Evolutionary conservation across 108 stramenopile species (phyloP).

Genomic region (Bacterosira constricta): DNA sequence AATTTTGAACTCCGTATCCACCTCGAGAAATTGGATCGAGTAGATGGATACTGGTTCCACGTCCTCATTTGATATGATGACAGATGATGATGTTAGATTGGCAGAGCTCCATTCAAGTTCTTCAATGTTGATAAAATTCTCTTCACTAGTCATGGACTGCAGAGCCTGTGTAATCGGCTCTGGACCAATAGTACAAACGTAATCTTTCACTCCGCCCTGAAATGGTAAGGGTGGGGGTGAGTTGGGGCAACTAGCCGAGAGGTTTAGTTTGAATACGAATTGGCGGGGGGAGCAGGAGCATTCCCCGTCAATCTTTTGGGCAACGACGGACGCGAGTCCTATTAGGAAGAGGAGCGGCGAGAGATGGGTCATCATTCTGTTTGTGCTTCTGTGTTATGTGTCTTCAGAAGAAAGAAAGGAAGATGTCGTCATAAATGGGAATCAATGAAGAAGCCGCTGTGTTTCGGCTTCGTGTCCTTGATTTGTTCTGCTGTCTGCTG

Average conservation of each 20-base stretch:
- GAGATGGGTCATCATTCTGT: too few species aligned
- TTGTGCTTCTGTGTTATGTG: too few species aligned
- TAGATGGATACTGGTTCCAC: constrained; percentile 25
- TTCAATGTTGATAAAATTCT: too few species aligned
- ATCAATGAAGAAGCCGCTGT: too few species aligned
- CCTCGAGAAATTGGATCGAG: constrained; percentile 46
- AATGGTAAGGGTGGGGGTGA: constrained; percentile 27
- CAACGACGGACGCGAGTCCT: background rate
- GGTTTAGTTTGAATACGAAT: constrained; percentile 30
- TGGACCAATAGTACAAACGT: constrained; percentile 29
- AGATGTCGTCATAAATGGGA: too few species aligned
- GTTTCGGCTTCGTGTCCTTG: too few species aligned
- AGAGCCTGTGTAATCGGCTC: constrained; percentile 16
- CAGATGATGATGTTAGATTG: too few species aligned
- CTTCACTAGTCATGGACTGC: background rate
- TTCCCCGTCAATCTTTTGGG: too few species aligned
- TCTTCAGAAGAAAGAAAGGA: too few species aligned
- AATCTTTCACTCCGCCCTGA: constrained; percentile 31
- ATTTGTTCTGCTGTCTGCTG: too few species aligned
- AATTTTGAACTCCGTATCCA: constrained; percentile 24
- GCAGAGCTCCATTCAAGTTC: too few species aligned
- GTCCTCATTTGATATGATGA: constrained; percentile 5
- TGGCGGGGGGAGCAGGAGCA: constrained; percentile 40
- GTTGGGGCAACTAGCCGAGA: constrained; percentile 25
- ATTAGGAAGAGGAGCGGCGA: constrained; percentile 3